Conservation (phyloP, 1,139 yeast species). For the Taphrina confusa region DNA sequence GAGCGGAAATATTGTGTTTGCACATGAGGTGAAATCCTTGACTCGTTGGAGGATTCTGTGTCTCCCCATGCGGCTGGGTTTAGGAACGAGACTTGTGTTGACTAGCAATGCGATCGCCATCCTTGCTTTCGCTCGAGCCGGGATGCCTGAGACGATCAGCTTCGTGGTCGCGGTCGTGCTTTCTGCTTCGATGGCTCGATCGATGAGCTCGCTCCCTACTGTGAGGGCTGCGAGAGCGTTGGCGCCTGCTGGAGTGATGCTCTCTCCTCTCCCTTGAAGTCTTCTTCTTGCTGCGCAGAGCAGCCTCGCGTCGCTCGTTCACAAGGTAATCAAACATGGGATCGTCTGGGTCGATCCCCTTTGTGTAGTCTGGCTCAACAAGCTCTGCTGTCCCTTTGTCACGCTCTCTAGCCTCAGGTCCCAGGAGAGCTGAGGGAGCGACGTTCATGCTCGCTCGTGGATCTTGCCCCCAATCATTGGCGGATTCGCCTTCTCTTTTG, state of each 20-base stretch:
- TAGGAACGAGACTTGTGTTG: background rate
- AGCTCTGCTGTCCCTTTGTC: constrained; percentile 35
- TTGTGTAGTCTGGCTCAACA: constrained; percentile 24
- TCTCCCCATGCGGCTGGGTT: too few relatives aligned
- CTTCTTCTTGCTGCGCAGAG: background rate
- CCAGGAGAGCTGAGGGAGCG: constrained; percentile 34
- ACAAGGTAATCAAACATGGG: constrained; percentile 40
- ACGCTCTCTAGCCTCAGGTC: background rate
- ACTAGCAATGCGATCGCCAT: background rate
- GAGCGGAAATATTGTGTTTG: too few relatives aligned
- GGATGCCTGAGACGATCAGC: background rate
- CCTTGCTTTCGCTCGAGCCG: background rate
- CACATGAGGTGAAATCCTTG: too few relatives aligned
- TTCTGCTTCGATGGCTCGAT: background rate
- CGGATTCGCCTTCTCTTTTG: constrained; percentile 38
- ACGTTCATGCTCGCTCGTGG: constrained; percentile 35
- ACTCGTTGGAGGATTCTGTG: too few relatives aligned
- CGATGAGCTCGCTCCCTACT: background rate
- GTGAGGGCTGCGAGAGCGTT: constrained; percentile 3
- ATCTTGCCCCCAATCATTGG: constrained; percentile 37
- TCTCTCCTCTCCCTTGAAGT: background rate
- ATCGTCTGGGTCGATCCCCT: constrained; percentile 39
- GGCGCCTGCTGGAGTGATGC: constrained; percentile 8
- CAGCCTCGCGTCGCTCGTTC: constrained; percentile 34
- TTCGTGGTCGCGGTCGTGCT: too few relatives aligned